Percentiles rank a stretch among this genome's conserved stretches.
These are phyloP conservation scores for Rhododendron mucronatum DNA, from an alignment of 148 eudicot species.

Conservation along the genomic window DNA sequence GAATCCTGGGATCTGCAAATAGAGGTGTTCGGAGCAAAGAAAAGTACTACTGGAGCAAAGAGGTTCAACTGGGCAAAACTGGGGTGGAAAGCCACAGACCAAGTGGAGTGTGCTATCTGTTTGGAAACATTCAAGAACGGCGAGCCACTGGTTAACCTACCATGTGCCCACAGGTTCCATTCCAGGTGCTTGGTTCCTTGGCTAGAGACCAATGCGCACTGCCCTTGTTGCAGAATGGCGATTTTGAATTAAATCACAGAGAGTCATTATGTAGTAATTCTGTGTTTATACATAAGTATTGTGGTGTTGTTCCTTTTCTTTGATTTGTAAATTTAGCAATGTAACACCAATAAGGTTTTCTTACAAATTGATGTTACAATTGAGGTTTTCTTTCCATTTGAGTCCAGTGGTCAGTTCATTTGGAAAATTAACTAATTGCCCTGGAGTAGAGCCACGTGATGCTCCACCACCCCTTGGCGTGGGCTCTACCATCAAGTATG, in stretches of 20 bases:
- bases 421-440: background rate
- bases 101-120: slow-evolving; percentile 70
- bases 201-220: slow-evolving; percentile 56
- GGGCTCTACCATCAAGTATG: background rate
- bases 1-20: slow-evolving; percentile 23
- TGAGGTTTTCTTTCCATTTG: background rate
- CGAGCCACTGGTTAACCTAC: slow-evolving; percentile 47
- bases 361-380: background rate
- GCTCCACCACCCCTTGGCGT: too few relatives aligned
- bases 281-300: background rate
- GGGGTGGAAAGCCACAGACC: slow-evolving; percentile 52
- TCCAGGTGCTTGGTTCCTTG: slow-evolving; percentile 68
- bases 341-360: background rate
- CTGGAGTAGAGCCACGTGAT: too few relatives aligned
- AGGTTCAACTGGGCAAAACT: slow-evolving; percentile 38
- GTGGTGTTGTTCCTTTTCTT: background rate
- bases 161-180: slow-evolving; percentile 72
- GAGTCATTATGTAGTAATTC: background rate
- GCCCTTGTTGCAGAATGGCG: slow-evolving; percentile 73
- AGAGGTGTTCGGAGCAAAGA: slow-evolving; percentile 41
- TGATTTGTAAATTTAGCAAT: background rate
- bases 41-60: slow-evolving; percentile 20
- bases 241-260: slow-evolving; percentile 9
- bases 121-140: slow-evolving; percentile 52
- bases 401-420: background rate